phyloP scores from a whole-genome alignment of 1,284 basidiomycete species.

The Malassezia sp. region DNA sequence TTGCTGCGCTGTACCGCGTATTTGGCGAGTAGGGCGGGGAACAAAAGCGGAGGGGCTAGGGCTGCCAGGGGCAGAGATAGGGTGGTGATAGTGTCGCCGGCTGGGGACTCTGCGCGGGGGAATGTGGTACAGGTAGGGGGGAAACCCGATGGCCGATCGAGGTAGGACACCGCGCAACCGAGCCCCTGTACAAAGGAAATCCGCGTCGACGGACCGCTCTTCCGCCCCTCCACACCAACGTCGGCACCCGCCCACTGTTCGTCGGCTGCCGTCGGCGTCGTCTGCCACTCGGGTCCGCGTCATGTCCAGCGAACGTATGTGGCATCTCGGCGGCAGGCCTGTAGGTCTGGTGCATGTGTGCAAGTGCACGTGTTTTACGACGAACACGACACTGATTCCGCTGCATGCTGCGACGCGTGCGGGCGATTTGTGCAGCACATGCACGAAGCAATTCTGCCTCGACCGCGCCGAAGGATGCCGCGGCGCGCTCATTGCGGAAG shows the following conservation, averaged over 20 bases:
- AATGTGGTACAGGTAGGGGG: too few species aligned
- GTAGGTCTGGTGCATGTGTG: slow-evolving; percentile 28
- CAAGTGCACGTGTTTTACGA: slow-evolving; percentile 46
- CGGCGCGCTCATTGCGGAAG: slow-evolving; percentile 34
- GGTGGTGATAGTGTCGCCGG: too few species aligned
- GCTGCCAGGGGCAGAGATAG: too few species aligned
- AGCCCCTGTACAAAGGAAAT: too few species aligned
- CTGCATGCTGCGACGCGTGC: slow-evolving; percentile 29
- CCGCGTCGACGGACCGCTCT: too few species aligned
- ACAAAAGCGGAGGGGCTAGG: too few species aligned
- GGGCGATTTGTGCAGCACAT: slow-evolving; percentile 38
- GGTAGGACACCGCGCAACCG: too few species aligned
- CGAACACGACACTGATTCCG: slow-evolving; percentile 44
- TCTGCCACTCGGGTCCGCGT: not conserved
- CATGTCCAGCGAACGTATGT: slow-evolving; percentile 1
- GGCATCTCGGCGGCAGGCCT: slow-evolving; percentile 6
- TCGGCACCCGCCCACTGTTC: too few species aligned
- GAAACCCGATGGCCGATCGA: too few species aligned
- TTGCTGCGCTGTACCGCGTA: slow-evolving; percentile 26
- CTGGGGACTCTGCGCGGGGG: too few species aligned
- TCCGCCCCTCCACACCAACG: too few species aligned
- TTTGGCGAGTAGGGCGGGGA: slow-evolving; percentile 18
- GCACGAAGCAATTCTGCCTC: slow-evolving; percentile 45
- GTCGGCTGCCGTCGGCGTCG: too few species aligned
- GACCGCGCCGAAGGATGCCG: slow-evolving; percentile 39